Base-by-base conservation (phyloP, 164 flowering plant species). In the Echeveria elegans region DNA sequence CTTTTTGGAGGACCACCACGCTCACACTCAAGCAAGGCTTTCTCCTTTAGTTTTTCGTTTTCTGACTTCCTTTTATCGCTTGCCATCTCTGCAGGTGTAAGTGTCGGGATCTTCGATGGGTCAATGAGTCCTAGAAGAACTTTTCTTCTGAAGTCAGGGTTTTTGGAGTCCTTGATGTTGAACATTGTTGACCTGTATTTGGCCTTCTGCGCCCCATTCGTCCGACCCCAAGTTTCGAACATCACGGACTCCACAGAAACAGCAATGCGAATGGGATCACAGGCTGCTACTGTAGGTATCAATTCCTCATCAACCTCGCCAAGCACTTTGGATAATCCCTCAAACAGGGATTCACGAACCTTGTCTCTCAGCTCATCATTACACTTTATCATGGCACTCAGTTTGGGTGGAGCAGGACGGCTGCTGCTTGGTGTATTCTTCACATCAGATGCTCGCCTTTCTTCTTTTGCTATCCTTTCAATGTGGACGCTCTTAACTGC, bases 161-260 rank as follows among this genome's bases (percentile, higher is more conserved):
- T 94, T 1, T 89, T 89, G 9, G 78, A 64, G 62, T 94, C 99
- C 78, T 81, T 86, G n/a, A 94, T 74, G 70, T 94, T 94, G 78
- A 89, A 94, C 86, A 94, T 78, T 66, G 92, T 71, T n/a, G 97
- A 89, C 67, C 99, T 79, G 70, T 92, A 94, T 70, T 89, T 91
- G 30, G 68, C 59, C 75, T 88, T 91, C 59, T 89, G 92, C 18
- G 88, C 48, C 14, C 96, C 97, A 69, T 68, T 87, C 10, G 89
- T 82, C 21, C 81, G 78, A 8, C 97, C 99, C 83, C 84, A 74
- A 59, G 82, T 88, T 60, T 88, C 90, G 77, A 85, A 92, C 92
- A 95, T 72, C 9, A 69, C 80, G 24, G 97, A 87, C 70, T 95
- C 99, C 21, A 91, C 88, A 1, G 83, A 53, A 19, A 87, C 94